Evolutionary conservation across 169 alveolate species (phyloP).

Genomic region (Cryptosporidium meleagridis): DNA sequence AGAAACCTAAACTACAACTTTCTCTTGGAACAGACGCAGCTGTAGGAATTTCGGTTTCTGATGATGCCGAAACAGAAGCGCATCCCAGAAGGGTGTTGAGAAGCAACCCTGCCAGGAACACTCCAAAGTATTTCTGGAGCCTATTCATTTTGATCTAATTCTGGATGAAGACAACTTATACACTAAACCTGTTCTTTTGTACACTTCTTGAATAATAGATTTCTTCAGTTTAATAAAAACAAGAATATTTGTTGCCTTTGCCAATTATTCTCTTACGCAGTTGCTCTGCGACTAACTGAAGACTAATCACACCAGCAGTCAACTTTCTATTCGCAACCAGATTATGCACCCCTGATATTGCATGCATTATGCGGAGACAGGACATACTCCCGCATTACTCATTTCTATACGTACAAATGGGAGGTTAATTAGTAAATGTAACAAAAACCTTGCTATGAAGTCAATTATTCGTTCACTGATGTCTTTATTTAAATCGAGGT

Average conservation of each 20-base stretch:
- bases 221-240: constrained; percentile 11
- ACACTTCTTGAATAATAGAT: background rate
- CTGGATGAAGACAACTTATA: constrained; percentile 7
- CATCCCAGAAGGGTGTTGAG: constrained; percentile 12
- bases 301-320: constrained; percentile 44
- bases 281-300: constrained; percentile 59
- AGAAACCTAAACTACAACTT: constrained; percentile 53
- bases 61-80: background rate
- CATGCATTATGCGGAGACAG: constrained; percentile 70
- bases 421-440: background rate
- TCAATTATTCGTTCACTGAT: background rate
- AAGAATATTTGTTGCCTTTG: constrained; percentile 29
- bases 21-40: constrained; percentile 20
- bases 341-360: constrained; percentile 70
- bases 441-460: background rate
- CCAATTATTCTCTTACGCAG: constrained; percentile 34
- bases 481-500: background rate
- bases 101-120: background rate
- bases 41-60: constrained; percentile 6
- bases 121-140: constrained; percentile 24
- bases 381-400: constrained; percentile 39
- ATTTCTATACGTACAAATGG: constrained; percentile 17
- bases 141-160: constrained; percentile 5
- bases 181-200: background rate
- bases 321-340: constrained; percentile 28